Conservation (phyloP, 768 basidiomycete genomes). For the Coprinopsis cinerea region DNA sequence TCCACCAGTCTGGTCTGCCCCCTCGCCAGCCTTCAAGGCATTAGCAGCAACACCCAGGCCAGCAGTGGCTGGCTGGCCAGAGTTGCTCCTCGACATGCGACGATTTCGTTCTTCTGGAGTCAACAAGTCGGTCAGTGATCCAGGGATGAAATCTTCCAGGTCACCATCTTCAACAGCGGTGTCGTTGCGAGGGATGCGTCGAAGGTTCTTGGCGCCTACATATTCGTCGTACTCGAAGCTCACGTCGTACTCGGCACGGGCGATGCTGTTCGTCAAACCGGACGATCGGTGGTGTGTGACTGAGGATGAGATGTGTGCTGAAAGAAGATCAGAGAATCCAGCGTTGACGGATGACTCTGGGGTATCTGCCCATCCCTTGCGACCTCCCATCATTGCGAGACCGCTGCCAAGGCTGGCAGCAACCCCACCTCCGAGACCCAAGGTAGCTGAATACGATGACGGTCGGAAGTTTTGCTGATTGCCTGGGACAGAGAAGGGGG, state of each 20-base stretch:
- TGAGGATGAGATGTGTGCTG: conserved; percentile 9
- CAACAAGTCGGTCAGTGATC: conserved; percentile 81
- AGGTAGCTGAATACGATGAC: conserved; percentile 20
- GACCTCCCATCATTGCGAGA: conserved; percentile 42
- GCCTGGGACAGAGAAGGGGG: conserved; percentile 76
- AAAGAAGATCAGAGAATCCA: conserved; percentile 5
- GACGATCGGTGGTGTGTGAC: conserved; percentile 13
- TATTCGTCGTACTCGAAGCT: conserved; percentile 37
- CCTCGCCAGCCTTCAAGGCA: neutral
- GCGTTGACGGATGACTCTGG: conserved; percentile 8
- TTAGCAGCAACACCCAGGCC: conserved; percentile 14
- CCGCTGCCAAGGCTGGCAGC: conserved; percentile 60
- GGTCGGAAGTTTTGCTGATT: conserved; percentile 50
- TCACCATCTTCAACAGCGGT: conserved; percentile 67
- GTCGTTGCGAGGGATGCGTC: conserved; percentile 23
- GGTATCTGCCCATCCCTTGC: conserved; percentile 30
- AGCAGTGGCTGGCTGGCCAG: conserved; percentile 28
- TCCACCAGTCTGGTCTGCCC: conserved; percentile 8
- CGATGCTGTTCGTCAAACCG: conserved; percentile 11
- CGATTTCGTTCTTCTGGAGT: conserved; percentile 84
- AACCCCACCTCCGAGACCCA: conserved; percentile 30
- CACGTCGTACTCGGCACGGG: conserved; percentile 28
- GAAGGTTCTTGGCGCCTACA: conserved; percentile 15
- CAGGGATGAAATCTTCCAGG: conserved; percentile 84
- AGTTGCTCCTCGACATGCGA: conserved; percentile 73